Percentiles rank a stretch among this genome's conserved stretches.
Conservation (phyloP, 768 basidiomycete genomes). For the Stropharia rugosoannulata region DNA sequence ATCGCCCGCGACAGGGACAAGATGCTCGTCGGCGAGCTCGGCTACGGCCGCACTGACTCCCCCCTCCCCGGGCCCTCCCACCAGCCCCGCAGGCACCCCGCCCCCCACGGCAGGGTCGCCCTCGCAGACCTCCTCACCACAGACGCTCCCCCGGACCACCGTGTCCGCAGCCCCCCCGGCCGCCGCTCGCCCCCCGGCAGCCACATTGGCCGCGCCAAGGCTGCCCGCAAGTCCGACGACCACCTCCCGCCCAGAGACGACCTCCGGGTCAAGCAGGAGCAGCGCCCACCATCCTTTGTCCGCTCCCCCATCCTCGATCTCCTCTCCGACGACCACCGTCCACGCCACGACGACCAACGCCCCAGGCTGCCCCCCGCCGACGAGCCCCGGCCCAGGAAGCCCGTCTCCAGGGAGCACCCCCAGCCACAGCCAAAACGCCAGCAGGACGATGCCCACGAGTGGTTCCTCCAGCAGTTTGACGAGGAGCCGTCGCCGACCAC, state of each 20-base stretch:
- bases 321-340: no score
- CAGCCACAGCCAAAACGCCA: constrained; percentile 7
- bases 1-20: constrained; percentile 30
- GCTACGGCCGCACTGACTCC: constrained; percentile 29
- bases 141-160: constrained; percentile 19
- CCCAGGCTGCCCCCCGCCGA: neutral
- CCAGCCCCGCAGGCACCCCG: constrained; percentile 24
- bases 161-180: constrained; percentile 29
- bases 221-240: constrained; percentile 44
- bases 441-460: constrained; percentile 58
- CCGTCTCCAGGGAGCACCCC: constrained; percentile 1
- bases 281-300: constrained; percentile 8
- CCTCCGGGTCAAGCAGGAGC: constrained; percentile 18
- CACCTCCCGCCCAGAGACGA: constrained; percentile 23
- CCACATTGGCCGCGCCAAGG: constrained; percentile 42
- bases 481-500: constrained; percentile 32
- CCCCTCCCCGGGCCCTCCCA: constrained; percentile 17
- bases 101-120: constrained; percentile 27
- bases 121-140: constrained; percentile 24
- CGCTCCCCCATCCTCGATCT: constrained; percentile 4
- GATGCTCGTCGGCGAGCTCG: constrained; percentile 31
- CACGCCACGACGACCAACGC: no score
- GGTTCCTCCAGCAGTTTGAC: constrained; percentile 56
- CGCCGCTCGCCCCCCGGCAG: constrained; percentile 52
- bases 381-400: constrained; percentile 18